Percentiles rank a stretch among this genome's conserved stretches.
phyloP scores from a whole-genome alignment of 768 basidiomycete species.

The Lactarius pseudohatsudake region DNA sequence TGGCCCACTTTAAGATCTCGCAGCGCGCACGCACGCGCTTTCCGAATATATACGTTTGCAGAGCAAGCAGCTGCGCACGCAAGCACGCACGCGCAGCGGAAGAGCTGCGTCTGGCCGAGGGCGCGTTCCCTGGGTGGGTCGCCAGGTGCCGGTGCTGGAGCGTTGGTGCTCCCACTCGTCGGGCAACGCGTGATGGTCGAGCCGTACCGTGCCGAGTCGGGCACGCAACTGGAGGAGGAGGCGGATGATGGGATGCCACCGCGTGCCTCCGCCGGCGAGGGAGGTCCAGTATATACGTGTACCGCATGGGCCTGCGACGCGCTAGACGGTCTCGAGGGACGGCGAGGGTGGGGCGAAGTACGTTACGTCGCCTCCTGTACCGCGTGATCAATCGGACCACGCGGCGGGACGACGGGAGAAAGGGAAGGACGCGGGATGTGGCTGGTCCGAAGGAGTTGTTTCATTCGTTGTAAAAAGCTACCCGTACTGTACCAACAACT shows the following conservation, averaged over 20 bases:
- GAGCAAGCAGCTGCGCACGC: too few species aligned
- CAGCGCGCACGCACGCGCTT: too few species aligned
- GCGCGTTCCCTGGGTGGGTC: conserved; percentile 21
- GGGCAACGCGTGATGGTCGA: conserved; percentile 9
- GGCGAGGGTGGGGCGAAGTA: conserved; percentile 15
- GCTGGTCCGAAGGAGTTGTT: neutral
- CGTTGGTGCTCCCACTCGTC: conserved; percentile 18
- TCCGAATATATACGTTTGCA: too few species aligned
- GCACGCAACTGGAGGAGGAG: neutral
- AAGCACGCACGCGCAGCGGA: conserved; percentile 2
- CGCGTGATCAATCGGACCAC: neutral
- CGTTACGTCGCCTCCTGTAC: neutral
- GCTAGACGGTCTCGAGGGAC: conserved; percentile 21
- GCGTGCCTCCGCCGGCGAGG: conserved; percentile 17
- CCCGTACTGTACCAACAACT: neutral
- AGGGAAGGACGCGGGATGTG: neutral
- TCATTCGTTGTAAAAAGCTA: neutral
- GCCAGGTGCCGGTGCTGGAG: neutral
- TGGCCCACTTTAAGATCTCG: too few species aligned
- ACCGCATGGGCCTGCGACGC: conserved; percentile 17
- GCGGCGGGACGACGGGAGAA: neutral
- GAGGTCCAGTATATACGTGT: conserved; percentile 19
- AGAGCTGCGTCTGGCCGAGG: conserved; percentile 8
- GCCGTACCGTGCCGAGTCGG: conserved; percentile 2
- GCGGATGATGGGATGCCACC: neutral